phyloP scores from a whole-genome alignment of 108 stramenopile genomes.

The Fistulifera pelliculosa region DNA sequence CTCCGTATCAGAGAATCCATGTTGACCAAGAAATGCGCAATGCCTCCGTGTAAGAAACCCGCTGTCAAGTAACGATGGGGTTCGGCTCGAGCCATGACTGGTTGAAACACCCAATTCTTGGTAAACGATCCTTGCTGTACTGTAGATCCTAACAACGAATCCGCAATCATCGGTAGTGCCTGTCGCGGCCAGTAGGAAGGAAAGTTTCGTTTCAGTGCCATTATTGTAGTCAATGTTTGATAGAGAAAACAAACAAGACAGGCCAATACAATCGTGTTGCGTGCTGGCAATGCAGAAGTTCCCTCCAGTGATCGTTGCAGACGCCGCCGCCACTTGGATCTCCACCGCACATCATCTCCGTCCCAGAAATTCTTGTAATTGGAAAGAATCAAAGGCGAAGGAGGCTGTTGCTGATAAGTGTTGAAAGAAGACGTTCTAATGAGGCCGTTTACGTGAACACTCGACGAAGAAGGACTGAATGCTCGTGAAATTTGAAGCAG shows the following conservation, averaged over 20 bases:
- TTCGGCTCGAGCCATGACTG: conserved; percentile 30
- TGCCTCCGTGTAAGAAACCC: conserved; percentile 60
- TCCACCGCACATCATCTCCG: conserved; percentile 4
- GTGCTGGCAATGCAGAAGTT: background rate
- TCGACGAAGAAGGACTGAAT: no score
- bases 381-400: no score
- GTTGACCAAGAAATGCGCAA: conserved; percentile 58
- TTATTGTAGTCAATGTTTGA: conserved; percentile 50
- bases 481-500: no score
- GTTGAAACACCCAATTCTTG: conserved; percentile 46
- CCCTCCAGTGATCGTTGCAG: background rate
- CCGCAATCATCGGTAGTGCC: conserved; percentile 19
- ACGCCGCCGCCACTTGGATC: background rate
- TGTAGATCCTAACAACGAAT: conserved; percentile 20
- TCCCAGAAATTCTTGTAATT: background rate
- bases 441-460: no score
- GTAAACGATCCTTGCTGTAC: conserved; percentile 34
- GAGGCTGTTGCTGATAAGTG: no score
- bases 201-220: conserved; percentile 31
- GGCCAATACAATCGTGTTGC: conserved; percentile 19
- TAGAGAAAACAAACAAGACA: conserved; percentile 42
- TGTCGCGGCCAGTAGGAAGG: conserved; percentile 40
- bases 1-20: conserved; percentile 27
- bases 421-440: no score
- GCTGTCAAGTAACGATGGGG: conserved; percentile 66